Evolutionary conservation across 2,329 filamentous ascomycete genomes (phyloP), one percentile per base, ranked within the genome.

Genomic region (Colletotrichum sp.): DNA sequence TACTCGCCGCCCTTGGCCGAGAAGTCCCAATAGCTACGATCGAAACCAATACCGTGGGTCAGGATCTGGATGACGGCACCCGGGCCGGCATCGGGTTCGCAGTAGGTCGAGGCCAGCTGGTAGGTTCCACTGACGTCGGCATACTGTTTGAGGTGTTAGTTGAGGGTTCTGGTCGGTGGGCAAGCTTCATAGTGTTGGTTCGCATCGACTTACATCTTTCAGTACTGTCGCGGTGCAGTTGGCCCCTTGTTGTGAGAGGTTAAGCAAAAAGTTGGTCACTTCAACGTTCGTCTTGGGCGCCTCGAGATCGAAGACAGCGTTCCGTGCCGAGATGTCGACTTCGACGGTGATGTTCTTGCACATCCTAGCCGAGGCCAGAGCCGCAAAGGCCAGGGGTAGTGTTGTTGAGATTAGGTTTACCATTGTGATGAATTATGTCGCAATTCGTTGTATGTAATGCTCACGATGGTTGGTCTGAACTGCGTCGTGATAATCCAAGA

Each of bases 31-130:
- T 93, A 94, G 60, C 86, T 89, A 3, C 76, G 13, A 69, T 85
- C 83, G 72, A 86, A 86, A 28, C 85, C 86, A 28, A 86, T 77
- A 6, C 86, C 86, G 66, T 87, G 85, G 5, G 87, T 88, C 67
- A 85, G 81, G 65, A 87, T 83, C 79, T 88, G 85, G 6, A 87
- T 75, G 24, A 26, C 24, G 24, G 24, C 24, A 24, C 85, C 81
- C 13, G 87, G 82, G 12, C 85, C 88, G 8, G 79, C 79, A 75
- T 89, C 86, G 0, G 92, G 92, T 69, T 87, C 83, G 83, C 93
- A 94, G 85, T 92, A 93, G 12, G 90, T 91, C 0, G 91, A 89
- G 6, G 87, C 89, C 64, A 94, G 89, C 6, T 89, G 81, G 83
- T 93, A 93, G 28, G 83, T 85, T 36, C 90, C 90, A 3, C 84